Base-by-base conservation (phyloP, 2,329 filamentous ascomycete genomes). In the Penicillium italicum region DNA sequence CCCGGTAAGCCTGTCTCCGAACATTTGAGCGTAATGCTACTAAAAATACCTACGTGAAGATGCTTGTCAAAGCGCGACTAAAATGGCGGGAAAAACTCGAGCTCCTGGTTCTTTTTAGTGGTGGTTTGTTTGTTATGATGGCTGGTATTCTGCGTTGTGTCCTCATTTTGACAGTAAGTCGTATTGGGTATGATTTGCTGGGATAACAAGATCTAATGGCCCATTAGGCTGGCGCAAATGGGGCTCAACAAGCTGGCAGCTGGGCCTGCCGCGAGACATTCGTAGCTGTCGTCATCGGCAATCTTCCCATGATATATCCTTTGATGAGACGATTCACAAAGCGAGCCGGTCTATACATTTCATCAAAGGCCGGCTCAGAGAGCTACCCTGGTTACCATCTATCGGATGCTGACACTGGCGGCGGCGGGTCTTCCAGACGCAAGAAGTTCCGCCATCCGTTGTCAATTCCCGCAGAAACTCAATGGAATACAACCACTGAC, bases 91-190 rank as follows among this genome's bases (percentile, higher is more conserved):
- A 80, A 61, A 86, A 85, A 62, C 60, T 79, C 1, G 77, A 79
- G 3, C 72, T 85, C 0, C 72, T 82, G 2, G 56, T 82, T 5
- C 73, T 86, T 16, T 85, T 85, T 65, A 78, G 77, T 34, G 81
- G 81, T 12, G 82, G 80, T 6, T 62, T 80, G 12, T 83, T 85
- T 61, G 78, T 84, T 45, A 83, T 82, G 61, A 75, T 79, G 38
- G 78, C 78, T 20, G 80, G 79, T 4, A 77, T 84, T 53, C 69
- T 85, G 9, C 80, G 82, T 40, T 81, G 79, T 50, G 75, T 81
- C 5, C 67, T 81, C 7, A 82, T 84, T 44, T 54, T 82, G 28
- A 77, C 71, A 2, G 74, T 75, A 59, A 50, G 62, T 50, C n/a
- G 7, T 8, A 24, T 28, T 8, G n/a, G 16, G 5, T 31, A 9